Percentiles rank a stretch among this genome's conserved stretches.
These are phyloP conservation scores for Diversispora eburnea DNA, from an alignment of 192 early-diverging fungal genomes.

Conservation along the genomic window DNA sequence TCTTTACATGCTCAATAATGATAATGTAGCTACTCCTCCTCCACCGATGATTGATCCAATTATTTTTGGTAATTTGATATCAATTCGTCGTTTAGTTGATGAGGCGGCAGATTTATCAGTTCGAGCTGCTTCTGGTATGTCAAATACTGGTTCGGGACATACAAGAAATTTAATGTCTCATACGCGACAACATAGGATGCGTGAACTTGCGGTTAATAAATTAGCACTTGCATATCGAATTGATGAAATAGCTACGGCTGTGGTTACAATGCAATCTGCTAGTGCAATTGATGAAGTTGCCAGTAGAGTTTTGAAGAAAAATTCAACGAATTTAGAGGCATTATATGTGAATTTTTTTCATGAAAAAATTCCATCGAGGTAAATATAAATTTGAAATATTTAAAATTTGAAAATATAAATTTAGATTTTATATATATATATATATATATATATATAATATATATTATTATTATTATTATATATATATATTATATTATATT, in stretches of 20 bases:
- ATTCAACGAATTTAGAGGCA: conserved; percentile 20
- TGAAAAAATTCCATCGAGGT: conserved; percentile 28
- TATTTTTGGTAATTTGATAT: conserved; percentile 26
- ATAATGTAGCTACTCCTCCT: conserved; percentile 20
- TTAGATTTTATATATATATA: too few species aligned
- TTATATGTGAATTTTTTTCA: conserved; percentile 28
- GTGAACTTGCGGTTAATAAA: conserved; percentile 28
- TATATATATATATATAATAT: too few species aligned
- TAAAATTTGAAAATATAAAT: neutral
- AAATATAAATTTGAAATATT: conserved; percentile 13
- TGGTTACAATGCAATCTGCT: conserved; percentile 24
- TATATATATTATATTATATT: neutral
- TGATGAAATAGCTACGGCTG: conserved; percentile 25
- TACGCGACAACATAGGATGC: conserved; percentile 26
- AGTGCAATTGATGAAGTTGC: conserved; percentile 28
- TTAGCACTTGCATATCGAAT: conserved; percentile 27
- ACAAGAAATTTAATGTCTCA: conserved; percentile 25
- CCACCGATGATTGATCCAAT: conserved; percentile 16
- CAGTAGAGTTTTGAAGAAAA: conserved; percentile 25
- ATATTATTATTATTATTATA: neutral
- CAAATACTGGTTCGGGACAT: conserved; percentile 5
- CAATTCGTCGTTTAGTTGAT: conserved; percentile 27
- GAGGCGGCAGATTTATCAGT: conserved; percentile 24
- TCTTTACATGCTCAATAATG: conserved; percentile 21
- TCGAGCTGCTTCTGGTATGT: conserved; percentile 22